Conservation (phyloP, 2,329 filamentous ascomycete genomes). For the Drechslerella dactyloides region DNA sequence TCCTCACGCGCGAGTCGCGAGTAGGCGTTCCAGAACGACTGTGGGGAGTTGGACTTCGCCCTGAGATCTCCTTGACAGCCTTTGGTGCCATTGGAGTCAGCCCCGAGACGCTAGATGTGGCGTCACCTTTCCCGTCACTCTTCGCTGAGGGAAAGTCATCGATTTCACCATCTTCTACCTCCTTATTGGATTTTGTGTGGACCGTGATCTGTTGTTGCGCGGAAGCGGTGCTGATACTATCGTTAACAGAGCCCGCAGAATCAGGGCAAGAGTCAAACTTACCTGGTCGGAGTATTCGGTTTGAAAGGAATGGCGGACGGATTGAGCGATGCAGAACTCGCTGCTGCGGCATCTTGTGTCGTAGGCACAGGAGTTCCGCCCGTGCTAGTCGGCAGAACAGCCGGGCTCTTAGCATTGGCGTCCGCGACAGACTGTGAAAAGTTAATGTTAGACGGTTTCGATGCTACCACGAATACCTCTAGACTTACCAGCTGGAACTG, state of each 20-base stretch:
- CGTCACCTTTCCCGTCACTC: constrained; percentile 24
- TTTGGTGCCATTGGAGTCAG: constrained; percentile 27
- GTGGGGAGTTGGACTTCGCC: constrained; percentile 36
- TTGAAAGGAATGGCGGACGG: constrained; percentile 29
- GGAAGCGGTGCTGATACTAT: constrained; percentile 19
- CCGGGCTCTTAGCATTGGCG: constrained; percentile 43
- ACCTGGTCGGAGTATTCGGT: constrained; percentile 41
- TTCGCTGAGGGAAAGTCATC: constrained; percentile 52
- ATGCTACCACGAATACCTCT: too few relatives aligned
- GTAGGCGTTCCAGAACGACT: constrained; percentile 32
- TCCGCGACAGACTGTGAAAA: constrained; percentile 44
- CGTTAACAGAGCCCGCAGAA: constrained; percentile 13
- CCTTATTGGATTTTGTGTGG: constrained; percentile 52
- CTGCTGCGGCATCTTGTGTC: constrained; percentile 24
- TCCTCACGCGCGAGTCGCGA: constrained; percentile 38
- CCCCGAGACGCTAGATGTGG: constrained; percentile 29
- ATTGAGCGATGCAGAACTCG: constrained; percentile 11
- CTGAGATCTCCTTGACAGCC: constrained; percentile 32
- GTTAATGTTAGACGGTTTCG: too few relatives aligned
- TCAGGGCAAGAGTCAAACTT: constrained; percentile 4
- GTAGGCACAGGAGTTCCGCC: constrained; percentile 45
- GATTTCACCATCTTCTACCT: constrained; percentile 55
- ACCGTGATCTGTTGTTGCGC: constrained; percentile 49
- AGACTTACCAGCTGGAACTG: constrained; percentile 55
- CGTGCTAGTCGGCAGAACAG: constrained; percentile 27